Conservation (phyloP, 306 rosid genomes). For the Argentina anserina region DNA sequence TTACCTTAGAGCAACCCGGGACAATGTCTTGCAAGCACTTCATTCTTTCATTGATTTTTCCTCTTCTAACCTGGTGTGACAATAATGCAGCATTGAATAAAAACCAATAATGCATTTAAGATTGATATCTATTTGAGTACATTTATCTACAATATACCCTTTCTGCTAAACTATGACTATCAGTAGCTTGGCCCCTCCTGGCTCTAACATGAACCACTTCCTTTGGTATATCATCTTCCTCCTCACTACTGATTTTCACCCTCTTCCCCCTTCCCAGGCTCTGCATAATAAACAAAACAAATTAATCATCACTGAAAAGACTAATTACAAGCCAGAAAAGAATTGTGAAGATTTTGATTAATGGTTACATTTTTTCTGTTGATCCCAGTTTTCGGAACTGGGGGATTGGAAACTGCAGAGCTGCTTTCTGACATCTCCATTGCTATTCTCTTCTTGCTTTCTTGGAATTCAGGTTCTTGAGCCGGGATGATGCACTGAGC, state of each 20-base stretch:
- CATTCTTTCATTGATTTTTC: slow-evolving; percentile 84
- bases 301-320: neutral
- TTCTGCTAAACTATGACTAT: slow-evolving; percentile 96
- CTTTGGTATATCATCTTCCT: slow-evolving; percentile 57
- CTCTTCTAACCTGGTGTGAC: slow-evolving; percentile 79
- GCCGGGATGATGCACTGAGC: slow-evolving; percentile 19
- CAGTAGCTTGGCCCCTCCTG: slow-evolving; percentile 98
- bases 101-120: neutral
- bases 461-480: slow-evolving; percentile 32
- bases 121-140: neutral
- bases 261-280: slow-evolving; percentile 62
- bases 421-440: slow-evolving; percentile 45
- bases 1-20: slow-evolving; percentile 95
- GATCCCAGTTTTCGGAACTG: slow-evolving; percentile 52
- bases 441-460: slow-evolving; percentile 56
- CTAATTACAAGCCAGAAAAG: neutral
- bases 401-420: slow-evolving; percentile 62
- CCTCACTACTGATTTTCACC: slow-evolving; percentile 42
- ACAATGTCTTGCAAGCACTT: slow-evolving; percentile 86
- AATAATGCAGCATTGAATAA: slow-evolving; percentile 10
- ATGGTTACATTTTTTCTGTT: slow-evolving; percentile 40
- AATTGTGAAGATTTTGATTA: neutral
- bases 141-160: slow-evolving; percentile 48
- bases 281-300: slow-evolving; percentile 32
- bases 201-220: slow-evolving; percentile 98